Conservation (phyloP, 192 early-diverging fungal species). For the Chytriomyces sp. region DNA sequence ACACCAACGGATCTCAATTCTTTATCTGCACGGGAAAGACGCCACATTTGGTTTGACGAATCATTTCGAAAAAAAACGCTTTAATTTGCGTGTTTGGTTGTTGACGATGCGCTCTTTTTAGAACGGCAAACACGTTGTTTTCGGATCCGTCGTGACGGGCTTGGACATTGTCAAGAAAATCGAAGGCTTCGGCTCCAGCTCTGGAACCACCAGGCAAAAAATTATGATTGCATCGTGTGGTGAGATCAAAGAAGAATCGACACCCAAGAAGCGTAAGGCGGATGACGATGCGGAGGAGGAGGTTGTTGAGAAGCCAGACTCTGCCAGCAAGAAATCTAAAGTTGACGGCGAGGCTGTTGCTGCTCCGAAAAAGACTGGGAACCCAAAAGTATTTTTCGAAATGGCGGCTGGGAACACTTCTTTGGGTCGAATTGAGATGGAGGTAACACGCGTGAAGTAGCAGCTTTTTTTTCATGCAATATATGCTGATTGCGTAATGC, state of each 20-base stretch:
- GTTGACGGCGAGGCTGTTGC: neutral
- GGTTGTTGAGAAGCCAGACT: neutral
- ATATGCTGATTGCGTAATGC: neutral
- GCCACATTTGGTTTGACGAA: conserved; percentile 72
- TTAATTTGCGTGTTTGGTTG: neutral
- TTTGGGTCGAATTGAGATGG: conserved; percentile 63
- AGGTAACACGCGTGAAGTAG: conserved; percentile 31
- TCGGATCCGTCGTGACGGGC: conserved; percentile 58
- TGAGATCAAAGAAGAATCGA: conserved; percentile 43
- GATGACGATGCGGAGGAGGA: conserved; percentile 6
- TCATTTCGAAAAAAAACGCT: conserved; percentile 41
- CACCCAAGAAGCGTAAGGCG: conserved; percentile 38
- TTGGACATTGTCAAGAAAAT: conserved; percentile 73
- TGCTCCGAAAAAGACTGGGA: neutral
- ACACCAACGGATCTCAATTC: conserved; percentile 87
- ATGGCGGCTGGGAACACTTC: conserved; percentile 30
- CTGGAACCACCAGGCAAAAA: conserved; percentile 61
- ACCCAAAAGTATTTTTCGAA: conserved; percentile 25
- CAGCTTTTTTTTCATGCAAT: conserved; percentile 32
- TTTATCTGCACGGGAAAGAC: conserved; percentile 90
- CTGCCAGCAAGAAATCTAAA: conserved; percentile 9
- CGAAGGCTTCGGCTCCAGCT: conserved; percentile 69
- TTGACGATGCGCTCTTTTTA: conserved; percentile 38
- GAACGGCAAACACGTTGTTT: conserved; percentile 61
- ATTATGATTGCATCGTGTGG: conserved; percentile 78